Conservation (phyloP, 1,284 basidiomycete species). For the Moesziomyces aphidis region DNA sequence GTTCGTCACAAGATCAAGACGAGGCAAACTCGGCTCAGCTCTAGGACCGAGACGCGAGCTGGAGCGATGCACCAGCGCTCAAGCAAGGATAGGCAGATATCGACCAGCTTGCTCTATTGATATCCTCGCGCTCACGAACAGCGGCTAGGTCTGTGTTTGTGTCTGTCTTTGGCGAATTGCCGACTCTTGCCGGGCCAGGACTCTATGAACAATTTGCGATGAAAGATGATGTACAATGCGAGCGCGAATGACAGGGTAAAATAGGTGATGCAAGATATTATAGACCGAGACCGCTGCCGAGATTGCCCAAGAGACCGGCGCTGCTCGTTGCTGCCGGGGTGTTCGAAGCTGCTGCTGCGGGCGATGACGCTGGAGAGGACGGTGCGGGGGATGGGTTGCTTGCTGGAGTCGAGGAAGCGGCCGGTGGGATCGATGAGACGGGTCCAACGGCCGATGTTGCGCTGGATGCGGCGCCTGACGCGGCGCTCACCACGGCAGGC, state of each 20-base stretch:
- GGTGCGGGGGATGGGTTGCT: background rate
- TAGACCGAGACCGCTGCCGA: background rate
- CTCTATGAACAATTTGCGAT: background rate
- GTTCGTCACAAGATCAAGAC: background rate
- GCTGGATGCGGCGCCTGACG: background rate
- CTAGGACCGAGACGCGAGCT: background rate
- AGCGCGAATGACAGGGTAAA: background rate
- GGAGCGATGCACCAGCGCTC: background rate
- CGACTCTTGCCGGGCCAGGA: background rate
- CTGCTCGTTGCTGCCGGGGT: background rate
- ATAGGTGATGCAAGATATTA: background rate
- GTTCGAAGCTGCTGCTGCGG: background rate
- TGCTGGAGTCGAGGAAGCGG: background rate
- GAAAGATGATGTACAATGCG: background rate
- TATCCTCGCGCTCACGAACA: background rate
- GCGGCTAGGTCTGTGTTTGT: background rate
- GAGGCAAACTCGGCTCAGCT: background rate
- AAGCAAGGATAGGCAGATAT: background rate
- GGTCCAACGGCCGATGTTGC: background rate
- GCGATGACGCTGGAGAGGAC: background rate
- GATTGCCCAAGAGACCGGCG: background rate
- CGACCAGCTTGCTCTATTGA: background rate
- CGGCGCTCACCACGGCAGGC: background rate
- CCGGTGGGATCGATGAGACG: background rate
- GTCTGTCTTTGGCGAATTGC: too few relatives aligned